Base-by-base conservation (phyloP, 2,329 filamentous ascomycete genomes). In the Colletotrichum simmondsii region DNA sequence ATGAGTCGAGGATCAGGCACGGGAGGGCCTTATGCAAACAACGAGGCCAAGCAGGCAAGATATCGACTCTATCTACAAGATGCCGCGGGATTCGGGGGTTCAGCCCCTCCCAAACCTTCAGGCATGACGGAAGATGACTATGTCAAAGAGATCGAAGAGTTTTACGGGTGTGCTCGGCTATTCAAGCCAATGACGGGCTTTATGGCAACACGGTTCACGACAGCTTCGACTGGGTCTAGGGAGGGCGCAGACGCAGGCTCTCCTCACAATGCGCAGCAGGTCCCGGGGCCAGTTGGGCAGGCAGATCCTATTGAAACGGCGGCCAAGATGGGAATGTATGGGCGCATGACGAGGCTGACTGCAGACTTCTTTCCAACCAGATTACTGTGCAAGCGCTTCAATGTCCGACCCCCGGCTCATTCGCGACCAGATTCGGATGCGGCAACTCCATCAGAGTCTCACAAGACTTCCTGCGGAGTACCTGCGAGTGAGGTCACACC, bases 121-220 rank as follows among this genome's bases (percentile, higher is more conserved):
- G 78, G 79, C 5, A 81, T 85, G 78, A 88, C 86, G 6, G 89
- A 89, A 26, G 91, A 95, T 53, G 94, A 97, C 64, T 98, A 94
- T 91, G 81, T 92, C 42, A 91, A 91, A 69, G 97, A 99, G 81
- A 85, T 98, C 66, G 86, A 85, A 64, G 91, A 99, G 78, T 98
- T 98, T 75, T 84, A 84, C 76, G 87, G 87, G 73, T 91, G 89
- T 73, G 89, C 89, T 14, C 82, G 86, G 72, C 90, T 98, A 24
- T 99, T 98, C 85, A 96, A 94, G 80, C 97, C 97, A 1, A 94
- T 97, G 84, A 94, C 94, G 2, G 95, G 95, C 0, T 88, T 94
- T 75, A 98, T 99, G 95, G 97, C 96, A 19, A 95, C 94, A 24
- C 92, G 96, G 0, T 99, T 99, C 80, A 98, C 95, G 0, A 92